These are phyloP conservation scores for Schizothecium vesticola DNA, from an alignment of 495 filamentous ascomycete species.

Conservation along the genomic window DNA sequence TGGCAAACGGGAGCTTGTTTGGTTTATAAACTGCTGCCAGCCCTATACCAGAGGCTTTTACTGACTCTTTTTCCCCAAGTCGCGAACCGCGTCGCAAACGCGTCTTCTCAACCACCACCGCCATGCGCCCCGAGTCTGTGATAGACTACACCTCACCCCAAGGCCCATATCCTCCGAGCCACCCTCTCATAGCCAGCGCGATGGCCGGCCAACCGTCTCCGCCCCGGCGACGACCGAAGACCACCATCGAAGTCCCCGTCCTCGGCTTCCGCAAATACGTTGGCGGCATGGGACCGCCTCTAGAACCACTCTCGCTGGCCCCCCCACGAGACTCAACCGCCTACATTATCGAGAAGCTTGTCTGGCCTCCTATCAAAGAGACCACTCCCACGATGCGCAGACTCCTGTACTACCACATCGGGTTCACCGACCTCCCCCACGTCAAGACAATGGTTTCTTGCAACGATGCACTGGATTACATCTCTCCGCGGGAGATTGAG, in stretches of 20 bases:
- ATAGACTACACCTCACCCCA: background rate
- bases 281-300: conserved; percentile 35
- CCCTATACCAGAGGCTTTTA: background rate
- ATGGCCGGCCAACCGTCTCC: conserved; percentile 11
- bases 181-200: background rate
- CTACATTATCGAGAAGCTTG: conserved; percentile 42
- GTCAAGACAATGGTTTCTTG: conserved; percentile 34
- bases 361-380: conserved; percentile 28
- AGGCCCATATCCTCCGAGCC: background rate
- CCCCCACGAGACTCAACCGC: conserved; percentile 39
- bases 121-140: background rate
- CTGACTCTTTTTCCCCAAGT: background rate
- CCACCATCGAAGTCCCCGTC: conserved; percentile 34
- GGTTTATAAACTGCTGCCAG: background rate
- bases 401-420: conserved; percentile 38
- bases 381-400: conserved; percentile 23
- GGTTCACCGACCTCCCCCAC: conserved; percentile 39
- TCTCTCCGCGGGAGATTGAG: conserved; percentile 41
- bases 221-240: conserved; percentile 2
- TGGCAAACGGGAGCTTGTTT: background rate
- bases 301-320: conserved; percentile 29
- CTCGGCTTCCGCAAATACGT: conserved; percentile 29
- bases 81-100: background rate
- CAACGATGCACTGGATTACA: conserved; percentile 38
- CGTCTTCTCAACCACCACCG: background rate